Evolutionary conservation across 805 yeast species (phyloP).

Genomic region (Saccharomycopsis sp.): DNA sequence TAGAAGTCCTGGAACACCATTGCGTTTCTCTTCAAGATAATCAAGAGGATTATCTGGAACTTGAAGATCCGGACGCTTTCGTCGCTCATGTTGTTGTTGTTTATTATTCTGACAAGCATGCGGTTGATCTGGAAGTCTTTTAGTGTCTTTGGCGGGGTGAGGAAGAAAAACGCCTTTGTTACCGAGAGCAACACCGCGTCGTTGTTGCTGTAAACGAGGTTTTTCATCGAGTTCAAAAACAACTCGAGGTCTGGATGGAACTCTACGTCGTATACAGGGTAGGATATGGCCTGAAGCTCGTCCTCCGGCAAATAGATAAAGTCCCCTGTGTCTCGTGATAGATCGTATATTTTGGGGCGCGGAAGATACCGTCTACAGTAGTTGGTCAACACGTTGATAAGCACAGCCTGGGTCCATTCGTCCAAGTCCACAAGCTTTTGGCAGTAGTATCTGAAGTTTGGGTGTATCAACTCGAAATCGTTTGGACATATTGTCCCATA

Average conservation of each 20-base stretch:
- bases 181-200: slow-evolving; percentile 57
- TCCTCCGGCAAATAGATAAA: slow-evolving; percentile 38
- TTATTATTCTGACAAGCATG: slow-evolving; percentile 39
- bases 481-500: slow-evolving; percentile 48
- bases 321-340: slow-evolving; percentile 26
- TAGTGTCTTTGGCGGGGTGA: slow-evolving; percentile 53
- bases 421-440: slow-evolving; percentile 47
- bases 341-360: slow-evolving; percentile 39
- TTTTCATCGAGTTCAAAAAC: slow-evolving; percentile 42
- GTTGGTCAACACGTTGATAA: slow-evolving; percentile 56
- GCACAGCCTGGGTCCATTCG: slow-evolving; percentile 58
- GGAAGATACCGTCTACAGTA: slow-evolving; percentile 60
- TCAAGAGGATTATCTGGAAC: slow-evolving; percentile 14
- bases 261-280: slow-evolving; percentile 35
- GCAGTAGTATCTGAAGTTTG: slow-evolving; percentile 56
- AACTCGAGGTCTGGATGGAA: slow-evolving; percentile 51
- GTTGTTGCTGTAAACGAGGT: slow-evolving; percentile 45
- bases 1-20: slow-evolving; percentile 17
- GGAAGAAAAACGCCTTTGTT: slow-evolving; percentile 46
- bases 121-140: slow-evolving; percentile 42
- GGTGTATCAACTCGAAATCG: slow-evolving; percentile 62
- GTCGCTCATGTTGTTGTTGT: slow-evolving; percentile 24
- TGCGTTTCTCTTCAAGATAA: slow-evolving; percentile 17
- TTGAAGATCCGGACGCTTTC: slow-evolving; percentile 8
- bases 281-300: slow-evolving; percentile 30